Evolutionary conservation across 768 basidiomycete species (phyloP), one percentile per base, ranked within the genome.

Genomic region (Porphyrellus cyaneotinctus): DNA sequence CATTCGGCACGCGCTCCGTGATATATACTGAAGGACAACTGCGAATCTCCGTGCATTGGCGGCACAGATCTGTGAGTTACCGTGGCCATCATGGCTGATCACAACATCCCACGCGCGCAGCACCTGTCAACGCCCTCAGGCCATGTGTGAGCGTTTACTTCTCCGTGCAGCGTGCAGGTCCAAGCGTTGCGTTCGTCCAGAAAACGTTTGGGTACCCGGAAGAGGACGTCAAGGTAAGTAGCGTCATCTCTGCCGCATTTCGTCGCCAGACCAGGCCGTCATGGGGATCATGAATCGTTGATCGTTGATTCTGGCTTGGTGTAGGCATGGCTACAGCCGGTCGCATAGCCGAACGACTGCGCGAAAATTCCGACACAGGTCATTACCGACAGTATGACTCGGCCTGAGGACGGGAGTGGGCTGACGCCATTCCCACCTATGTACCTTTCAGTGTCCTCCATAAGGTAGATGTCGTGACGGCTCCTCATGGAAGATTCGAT

Each of bases 51-150:
- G 14, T 38, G 36, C 26, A 6, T 20, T 22, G 4, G 23, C n/a
- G 2, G 23, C 2, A 2, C 28, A 91, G 88, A 91, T 92, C 57
- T 87, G 88, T 14, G 84, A 87, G 10, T 85, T 91, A 0, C 95
- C 95, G 0, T 99, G 95, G 95, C 91, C 94, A 14, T 95, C 92
- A 0, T 99, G 95, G 95, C 73, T 91, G 52, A 90, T 98, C 63
- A 95, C 91, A 23, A 9, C 87, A 91, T 58, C 86, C 87, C 0
- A 75, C 76, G 13, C 79, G 87, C 15, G 82, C 85, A 26, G 68
- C 80, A 5, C 54, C 78, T 0, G 61, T 66, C 2, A 74, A 74
- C 0, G 72, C 78, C 97, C 20, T 81, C 87, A 6, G 70, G 61
- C 6, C 83, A 85, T 62, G 87, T 95, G 18, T 76, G 74, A 24